Evolutionary conservation across 2,329 filamentous ascomycete genomes (phyloP).

Genomic region (Xylaria sp.): DNA sequence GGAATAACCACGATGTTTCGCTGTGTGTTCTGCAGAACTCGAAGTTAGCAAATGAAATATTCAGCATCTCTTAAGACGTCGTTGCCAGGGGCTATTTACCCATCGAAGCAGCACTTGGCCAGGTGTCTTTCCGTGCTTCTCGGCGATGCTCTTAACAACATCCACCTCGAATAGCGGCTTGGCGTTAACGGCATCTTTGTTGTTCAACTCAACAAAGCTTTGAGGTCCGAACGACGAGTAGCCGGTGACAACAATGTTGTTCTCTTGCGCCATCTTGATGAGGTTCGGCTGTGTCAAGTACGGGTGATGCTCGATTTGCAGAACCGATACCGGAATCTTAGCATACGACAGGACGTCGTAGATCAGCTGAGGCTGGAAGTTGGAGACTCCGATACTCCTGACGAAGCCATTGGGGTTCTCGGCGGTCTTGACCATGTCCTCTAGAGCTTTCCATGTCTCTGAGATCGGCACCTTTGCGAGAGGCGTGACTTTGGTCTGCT

Average conservation of each 20-base stretch:
- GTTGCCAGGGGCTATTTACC: conserved; percentile 48
- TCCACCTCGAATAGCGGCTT: conserved; percentile 50
- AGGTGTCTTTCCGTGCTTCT: conserved; percentile 67
- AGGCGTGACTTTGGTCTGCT: conserved; percentile 58
- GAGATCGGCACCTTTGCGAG: conserved; percentile 75
- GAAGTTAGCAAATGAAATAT: background rate
- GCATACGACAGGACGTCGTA: conserved; percentile 85
- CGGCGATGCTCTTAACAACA: conserved; percentile 63
- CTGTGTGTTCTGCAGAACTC: conserved; percentile 60
- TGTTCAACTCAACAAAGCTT: conserved; percentile 50
- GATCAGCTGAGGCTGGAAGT: conserved; percentile 81
- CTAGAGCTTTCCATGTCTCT: conserved; percentile 86
- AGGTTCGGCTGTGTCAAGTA: conserved; percentile 71
- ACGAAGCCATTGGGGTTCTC: conserved; percentile 69
- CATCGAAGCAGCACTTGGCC: conserved; percentile 74
- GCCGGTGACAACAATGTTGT: conserved; percentile 68
- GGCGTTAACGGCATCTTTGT: conserved; percentile 42
- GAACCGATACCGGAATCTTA: conserved; percentile 76
- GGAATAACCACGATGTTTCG: conserved; percentile 69
- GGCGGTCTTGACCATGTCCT: conserved; percentile 72
- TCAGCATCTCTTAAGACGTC: too few species aligned
- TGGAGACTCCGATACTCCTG: conserved; percentile 82
- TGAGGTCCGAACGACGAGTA: conserved; percentile 73
- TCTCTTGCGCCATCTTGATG: conserved; percentile 65
- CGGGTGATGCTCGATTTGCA: conserved; percentile 92